phyloP scores from a whole-genome alignment of 306 rosid species.

The Trifolium subterraneum region DNA sequence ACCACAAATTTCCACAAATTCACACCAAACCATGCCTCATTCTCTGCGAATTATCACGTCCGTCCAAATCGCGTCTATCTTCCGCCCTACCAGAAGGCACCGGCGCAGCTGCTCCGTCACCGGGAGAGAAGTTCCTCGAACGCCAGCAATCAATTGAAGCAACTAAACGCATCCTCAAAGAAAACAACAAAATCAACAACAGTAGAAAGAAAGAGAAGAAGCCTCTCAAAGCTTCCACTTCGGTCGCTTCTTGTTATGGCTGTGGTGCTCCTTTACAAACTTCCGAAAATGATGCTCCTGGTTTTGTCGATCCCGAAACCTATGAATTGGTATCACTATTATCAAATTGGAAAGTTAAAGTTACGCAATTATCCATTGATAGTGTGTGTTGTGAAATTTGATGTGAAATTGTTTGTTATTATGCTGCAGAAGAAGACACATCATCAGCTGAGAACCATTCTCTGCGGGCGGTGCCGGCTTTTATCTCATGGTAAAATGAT shows the following conservation, averaged over 20 bases:
- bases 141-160: conserved; percentile 65
- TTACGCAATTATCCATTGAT: neutral
- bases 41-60: conserved; percentile 49
- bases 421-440: conserved; percentile 87
- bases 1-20: conserved; percentile 34
- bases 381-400: neutral
- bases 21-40: conserved; percentile 40
- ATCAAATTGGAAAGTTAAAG: neutral
- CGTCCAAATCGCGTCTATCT: conserved; percentile 32
- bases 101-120: conserved; percentile 84
- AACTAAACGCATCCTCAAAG: conserved; percentile 61
- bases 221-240: conserved; percentile 51
- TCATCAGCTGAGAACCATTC: conserved; percentile 81
- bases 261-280: conserved; percentile 94
- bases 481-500: conserved; percentile 92
- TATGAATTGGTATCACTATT: conserved; percentile 61
- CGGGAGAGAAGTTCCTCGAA: conserved; percentile 77
- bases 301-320: conserved; percentile 71
- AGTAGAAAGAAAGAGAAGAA: conserved; percentile 58
- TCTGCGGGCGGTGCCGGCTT: conserved; percentile 83
- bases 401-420: neutral
- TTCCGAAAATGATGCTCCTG: conserved; percentile 71
- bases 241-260: conserved; percentile 74
- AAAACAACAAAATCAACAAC: conserved; percentile 47
- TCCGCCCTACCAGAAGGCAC: conserved; percentile 56